Percentiles rank a stretch among this genome's conserved stretches.
phyloP scores from a whole-genome alignment of 2,329 filamentous ascomycete genomes.

The Diaporthe helianthi region DNA sequence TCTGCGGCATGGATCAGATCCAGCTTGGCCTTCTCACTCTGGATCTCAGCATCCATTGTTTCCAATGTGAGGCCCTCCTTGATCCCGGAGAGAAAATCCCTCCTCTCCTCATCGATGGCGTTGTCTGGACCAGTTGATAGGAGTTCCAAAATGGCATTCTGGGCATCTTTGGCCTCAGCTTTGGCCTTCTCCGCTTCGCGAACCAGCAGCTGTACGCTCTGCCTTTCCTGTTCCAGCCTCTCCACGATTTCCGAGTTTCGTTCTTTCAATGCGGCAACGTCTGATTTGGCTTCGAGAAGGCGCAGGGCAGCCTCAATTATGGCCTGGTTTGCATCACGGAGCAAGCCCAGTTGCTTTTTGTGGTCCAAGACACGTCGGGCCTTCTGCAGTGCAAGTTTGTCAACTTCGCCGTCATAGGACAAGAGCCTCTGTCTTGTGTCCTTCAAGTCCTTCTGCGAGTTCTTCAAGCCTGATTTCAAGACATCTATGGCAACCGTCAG shows the following conservation, averaged over 20 bases:
- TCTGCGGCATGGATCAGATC: slow-evolving; percentile 83
- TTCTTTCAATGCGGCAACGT: slow-evolving; percentile 71
- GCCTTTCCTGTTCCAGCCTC: slow-evolving; percentile 55
- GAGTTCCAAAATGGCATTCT: slow-evolving; percentile 46
- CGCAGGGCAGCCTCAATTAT: slow-evolving; percentile 74
- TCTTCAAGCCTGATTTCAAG: slow-evolving; percentile 46
- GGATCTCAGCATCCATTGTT: slow-evolving; percentile 75
- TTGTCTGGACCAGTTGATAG: slow-evolving; percentile 4
- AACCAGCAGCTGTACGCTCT: slow-evolving; percentile 49
- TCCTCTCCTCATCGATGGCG: slow-evolving; percentile 44
- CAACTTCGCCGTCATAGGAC: slow-evolving; percentile 60
- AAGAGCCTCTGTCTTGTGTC: slow-evolving; percentile 53
- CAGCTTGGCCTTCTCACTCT: slow-evolving; percentile 75
- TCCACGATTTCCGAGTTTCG: slow-evolving; percentile 68
- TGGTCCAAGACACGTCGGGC: slow-evolving; percentile 59
- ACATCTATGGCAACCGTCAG: slow-evolving; percentile 39
- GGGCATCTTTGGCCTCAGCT: slow-evolving; percentile 45
- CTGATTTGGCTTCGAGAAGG: slow-evolving; percentile 82
- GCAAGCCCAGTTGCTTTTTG: slow-evolving; percentile 65
- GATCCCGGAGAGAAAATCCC: slow-evolving; percentile 52
- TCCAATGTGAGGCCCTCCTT: slow-evolving; percentile 61
- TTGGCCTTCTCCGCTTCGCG: slow-evolving; percentile 45
- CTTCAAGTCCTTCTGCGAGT: slow-evolving; percentile 47
- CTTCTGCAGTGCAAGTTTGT: slow-evolving; percentile 62
- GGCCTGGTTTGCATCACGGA: slow-evolving; percentile 68